Conservation (phyloP, 495 filamentous ascomycete genomes). For the Tirmania nivea region DNA sequence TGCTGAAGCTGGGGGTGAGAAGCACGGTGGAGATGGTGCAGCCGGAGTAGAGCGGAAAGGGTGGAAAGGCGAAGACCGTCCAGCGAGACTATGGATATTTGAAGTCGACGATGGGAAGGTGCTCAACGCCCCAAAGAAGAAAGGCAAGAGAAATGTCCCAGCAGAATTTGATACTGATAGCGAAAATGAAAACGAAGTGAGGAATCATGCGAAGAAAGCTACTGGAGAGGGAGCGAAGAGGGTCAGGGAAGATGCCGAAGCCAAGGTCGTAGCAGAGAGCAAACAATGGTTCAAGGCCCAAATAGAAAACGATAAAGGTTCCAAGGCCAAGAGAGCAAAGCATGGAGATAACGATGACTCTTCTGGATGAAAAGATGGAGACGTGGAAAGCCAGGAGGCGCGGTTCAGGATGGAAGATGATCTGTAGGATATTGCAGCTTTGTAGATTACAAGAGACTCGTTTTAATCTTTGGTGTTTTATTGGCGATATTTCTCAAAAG, state of each 20-base stretch:
- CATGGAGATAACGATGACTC: too few species aligned
- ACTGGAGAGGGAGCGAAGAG: background rate
- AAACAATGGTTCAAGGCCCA: background rate
- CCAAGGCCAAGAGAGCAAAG: too few species aligned
- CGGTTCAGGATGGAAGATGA: too few species aligned
- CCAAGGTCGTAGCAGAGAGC: background rate
- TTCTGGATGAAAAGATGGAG: too few species aligned
- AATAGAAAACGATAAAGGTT: background rate
- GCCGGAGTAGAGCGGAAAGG: conserved; percentile 18
- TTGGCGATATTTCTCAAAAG: too few species aligned
- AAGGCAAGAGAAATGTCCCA: conserved; percentile 24
- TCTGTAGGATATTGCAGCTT: too few species aligned
- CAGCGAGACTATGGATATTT: conserved; percentile 61
- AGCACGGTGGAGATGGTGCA: conserved; percentile 1
- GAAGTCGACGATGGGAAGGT: conserved; percentile 19
- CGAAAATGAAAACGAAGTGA: background rate
- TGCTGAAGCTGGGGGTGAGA: conserved; percentile 19
- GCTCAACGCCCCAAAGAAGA: conserved; percentile 22
- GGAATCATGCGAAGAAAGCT: background rate
- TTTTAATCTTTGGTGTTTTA: too few species aligned
- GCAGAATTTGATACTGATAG: conserved; percentile 14
- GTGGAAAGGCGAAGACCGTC: conserved; percentile 63
- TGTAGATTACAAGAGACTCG: too few species aligned
- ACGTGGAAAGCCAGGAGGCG: too few species aligned
- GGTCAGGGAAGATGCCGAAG: background rate